Evolutionary conservation across 1,284 basidiomycete genomes (phyloP), one percentile per base, ranked within the genome.

Genomic region (Golubevia sp.): DNA sequence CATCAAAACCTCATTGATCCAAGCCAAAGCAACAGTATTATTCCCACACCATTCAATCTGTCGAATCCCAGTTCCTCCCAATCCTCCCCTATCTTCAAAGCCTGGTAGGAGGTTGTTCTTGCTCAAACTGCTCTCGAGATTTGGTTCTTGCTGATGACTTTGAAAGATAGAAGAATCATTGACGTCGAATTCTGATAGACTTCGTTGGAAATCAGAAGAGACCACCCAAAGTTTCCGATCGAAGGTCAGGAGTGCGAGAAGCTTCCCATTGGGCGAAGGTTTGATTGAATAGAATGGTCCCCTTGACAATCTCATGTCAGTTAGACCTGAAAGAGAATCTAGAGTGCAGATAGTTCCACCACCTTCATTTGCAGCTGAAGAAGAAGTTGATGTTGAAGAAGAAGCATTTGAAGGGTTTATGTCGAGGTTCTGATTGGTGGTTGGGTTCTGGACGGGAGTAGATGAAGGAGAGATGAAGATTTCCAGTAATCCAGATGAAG

Each of bases 11-110:
- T 90, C 86, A n/a, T 88, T 86, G 48, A 89, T 88, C 91, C 93
- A 98, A 1, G 90, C 91, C 18, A 98, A 87, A 1, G 94, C 88
- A 25, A 99, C 91, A 0, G 94, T 93, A 84, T 99, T 94, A 80
- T 94, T 94, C 3, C 95, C 95, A 78, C 34, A 38, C 34, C 34
- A 38, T 38, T 38, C 34, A 5, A 38, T 63, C 24, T 66, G 63
- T 13, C 64, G 60, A 1, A 79, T 58, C 1, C 77, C 79, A 11
- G 76, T 75, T 25, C 66, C 66, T 11, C 70, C 73, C 6, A 79
- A 63, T 2, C 71, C 73, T 18, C 70, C 75, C 34, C 26, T 51
- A 24, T 51, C 58, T 26, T 60, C 58, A 20, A 51, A 58, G 34
- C 56, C 56, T 23, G 51, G 56, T 48, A 24, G 49, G n/a, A n/a